Base-by-base conservation (phyloP, 805 yeast genomes). In the Candida tammaniensis region DNA sequence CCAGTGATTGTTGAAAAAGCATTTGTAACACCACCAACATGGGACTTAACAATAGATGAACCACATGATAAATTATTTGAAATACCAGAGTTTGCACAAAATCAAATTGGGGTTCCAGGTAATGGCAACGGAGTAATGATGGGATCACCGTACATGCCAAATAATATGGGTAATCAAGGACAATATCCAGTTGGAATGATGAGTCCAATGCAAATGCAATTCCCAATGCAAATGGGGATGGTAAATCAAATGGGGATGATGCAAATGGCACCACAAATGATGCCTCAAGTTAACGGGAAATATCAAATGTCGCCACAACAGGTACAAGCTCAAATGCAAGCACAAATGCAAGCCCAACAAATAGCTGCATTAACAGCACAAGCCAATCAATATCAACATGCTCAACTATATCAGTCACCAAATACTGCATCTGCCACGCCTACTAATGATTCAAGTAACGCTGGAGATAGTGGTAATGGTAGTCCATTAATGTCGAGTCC, bases 11-110 rank as follows among this genome's bases (percentile, higher is more conserved):
- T n/a, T n/a, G 88, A 80, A 45, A 76, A 68, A 47, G 79, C 93
- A 5, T 86, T 74, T 54, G 68, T 69, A 25, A 81, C 91, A 0
- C 80, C 86, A 7, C 94, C 94, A 33, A 81, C 89, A 0, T 85
- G 94, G 94, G 67, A 70, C 15, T 61, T 72, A 30, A 76, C 79
- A 2, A 57, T 72, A 16, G 83, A 76, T 27, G 78, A 74, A 38
- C 67, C 82, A 2, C 76, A 77, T 56, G 72, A 67, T 36, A 57
- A 64, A 12, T 54, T 74, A 24, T 78, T 79, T 57, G 9, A 12
- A 11, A 22, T 20, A 11, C 46, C 55, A 33, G 40, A 62, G 34
- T 54, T 25, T 15, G 26, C 43, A 9, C 44, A 38, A 15, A 20
- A 30, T 10, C 35, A 39, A 14, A 23, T 32, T 12, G n/a, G n/a